These are phyloP conservation scores for Colletotrichum sp. DNA, from an alignment of 2,329 filamentous ascomycete genomes.

Conservation along the genomic window DNA sequence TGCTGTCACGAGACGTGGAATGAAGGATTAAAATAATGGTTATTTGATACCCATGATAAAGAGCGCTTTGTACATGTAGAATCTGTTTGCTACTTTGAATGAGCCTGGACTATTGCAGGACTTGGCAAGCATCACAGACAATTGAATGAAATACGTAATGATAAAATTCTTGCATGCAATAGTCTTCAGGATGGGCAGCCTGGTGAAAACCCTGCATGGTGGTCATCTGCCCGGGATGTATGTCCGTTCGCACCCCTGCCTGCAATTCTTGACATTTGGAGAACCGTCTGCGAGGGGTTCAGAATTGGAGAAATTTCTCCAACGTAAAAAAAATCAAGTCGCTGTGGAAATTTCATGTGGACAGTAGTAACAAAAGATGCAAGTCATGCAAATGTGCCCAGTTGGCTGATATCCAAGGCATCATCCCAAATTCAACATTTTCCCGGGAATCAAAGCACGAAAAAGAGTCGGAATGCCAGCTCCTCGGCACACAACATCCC, in stretches of 20 bases:
- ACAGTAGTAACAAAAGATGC: background rate
- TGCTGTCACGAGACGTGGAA: background rate
- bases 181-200: background rate
- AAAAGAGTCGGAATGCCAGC: background rate
- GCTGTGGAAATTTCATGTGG: background rate
- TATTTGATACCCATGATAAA: slow-evolving; percentile 13
- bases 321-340: background rate
- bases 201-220: background rate
- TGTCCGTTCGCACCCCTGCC: background rate
- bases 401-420: background rate
- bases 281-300: background rate
- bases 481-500: background rate
- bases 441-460: background rate
- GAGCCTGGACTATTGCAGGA: background rate
- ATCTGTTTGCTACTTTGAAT: background rate
- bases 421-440: background rate
- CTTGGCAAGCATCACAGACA: background rate
- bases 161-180: background rate
- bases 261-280: background rate
- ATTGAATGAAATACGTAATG: background rate
- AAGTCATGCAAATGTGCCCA: background rate
- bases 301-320: background rate
- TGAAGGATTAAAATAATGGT: background rate
- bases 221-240: background rate
- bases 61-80: background rate